These are phyloP conservation scores for Mycena kentingensis DNA, from an alignment of 768 basidiomycete genomes.

Conservation along the genomic window DNA sequence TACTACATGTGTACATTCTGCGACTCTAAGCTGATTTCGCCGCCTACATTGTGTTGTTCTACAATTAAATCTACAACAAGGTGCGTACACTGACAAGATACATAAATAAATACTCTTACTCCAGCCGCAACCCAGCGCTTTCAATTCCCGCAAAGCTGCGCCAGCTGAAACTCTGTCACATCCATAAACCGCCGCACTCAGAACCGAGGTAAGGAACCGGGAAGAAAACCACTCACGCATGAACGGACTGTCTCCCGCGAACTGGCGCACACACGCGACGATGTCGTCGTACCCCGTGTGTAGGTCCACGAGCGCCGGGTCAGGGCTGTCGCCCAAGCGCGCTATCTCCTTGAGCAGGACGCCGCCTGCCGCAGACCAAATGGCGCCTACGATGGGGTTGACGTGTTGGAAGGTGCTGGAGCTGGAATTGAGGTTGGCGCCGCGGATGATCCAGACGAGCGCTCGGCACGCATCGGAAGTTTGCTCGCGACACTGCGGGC, in stretches of 20 bases:
- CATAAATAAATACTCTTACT: background rate
- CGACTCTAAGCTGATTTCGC: background rate
- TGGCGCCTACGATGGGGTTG: slow-evolving; percentile 9
- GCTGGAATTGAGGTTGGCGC: background rate
- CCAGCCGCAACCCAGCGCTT: background rate
- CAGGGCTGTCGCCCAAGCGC: background rate
- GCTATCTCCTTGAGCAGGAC: slow-evolving; percentile 5
- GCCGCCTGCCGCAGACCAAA: slow-evolving; percentile 8
- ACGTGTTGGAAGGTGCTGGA: slow-evolving; percentile 1
- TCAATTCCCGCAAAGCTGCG: slow-evolving; percentile 1
- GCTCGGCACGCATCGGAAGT: slow-evolving; percentile 2
- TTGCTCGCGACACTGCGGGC: slow-evolving; percentile 3
- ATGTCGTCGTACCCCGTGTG: slow-evolving; percentile 7
- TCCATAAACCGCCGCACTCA: background rate
- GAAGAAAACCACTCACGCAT: slow-evolving; percentile 6
- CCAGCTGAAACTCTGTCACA: slow-evolving; percentile 8
- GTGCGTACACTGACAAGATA: background rate
- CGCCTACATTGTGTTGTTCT: too few species aligned
- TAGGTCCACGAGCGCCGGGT: slow-evolving; percentile 4
- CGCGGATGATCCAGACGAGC: slow-evolving; percentile 1
- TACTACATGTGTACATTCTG: slow-evolving; percentile 6
- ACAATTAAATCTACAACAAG: too few species aligned
- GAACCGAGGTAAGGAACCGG: background rate
- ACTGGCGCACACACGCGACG: background rate
- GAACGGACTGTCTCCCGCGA: slow-evolving; percentile 7